A percentile compares a stretch with the other conserved stretches of the same genome.
Conservation (phyloP, 805 yeast species). For the Clavispora santaluciae region DNA sequence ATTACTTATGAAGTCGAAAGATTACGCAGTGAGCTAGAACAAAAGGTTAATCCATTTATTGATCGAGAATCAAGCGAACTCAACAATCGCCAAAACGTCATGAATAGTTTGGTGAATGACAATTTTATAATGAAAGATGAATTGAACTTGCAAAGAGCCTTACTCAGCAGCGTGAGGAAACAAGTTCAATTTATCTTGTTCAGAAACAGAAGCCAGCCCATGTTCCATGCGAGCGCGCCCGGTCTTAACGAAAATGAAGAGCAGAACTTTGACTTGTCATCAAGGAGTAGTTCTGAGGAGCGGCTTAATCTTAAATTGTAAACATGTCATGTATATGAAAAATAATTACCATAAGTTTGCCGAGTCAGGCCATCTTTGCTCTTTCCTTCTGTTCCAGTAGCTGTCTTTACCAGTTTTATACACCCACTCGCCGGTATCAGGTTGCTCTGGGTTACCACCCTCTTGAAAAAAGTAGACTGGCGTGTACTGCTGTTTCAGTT, state of each 20-base stretch:
- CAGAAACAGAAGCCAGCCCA: constrained; percentile 22
- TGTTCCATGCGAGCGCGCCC: background rate
- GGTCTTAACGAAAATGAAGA: background rate
- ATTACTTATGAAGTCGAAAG: constrained; percentile 42
- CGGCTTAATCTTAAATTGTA: constrained; percentile 7
- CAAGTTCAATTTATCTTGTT: constrained; percentile 47
- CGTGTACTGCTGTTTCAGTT: constrained; percentile 36
- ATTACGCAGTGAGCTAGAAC: constrained; percentile 38
- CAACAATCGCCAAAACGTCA: constrained; percentile 21
- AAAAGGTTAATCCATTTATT: constrained; percentile 32
- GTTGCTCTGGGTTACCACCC: constrained; percentile 23
- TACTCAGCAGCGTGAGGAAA: constrained; percentile 43
- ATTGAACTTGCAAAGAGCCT: constrained; percentile 39
- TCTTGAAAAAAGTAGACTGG: constrained; percentile 63
- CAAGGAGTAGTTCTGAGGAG: constrained; percentile 6
- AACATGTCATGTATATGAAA: background rate
- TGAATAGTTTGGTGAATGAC: constrained; percentile 32
- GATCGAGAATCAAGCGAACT: constrained; percentile 18
- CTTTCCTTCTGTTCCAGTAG: constrained; percentile 78
- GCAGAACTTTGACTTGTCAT: background rate
- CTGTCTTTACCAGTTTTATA: constrained; percentile 52
- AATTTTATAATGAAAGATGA: constrained; percentile 43
- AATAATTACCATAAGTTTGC: constrained; percentile 49
- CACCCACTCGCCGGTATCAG: constrained; percentile 49
- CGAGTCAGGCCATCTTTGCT: constrained; percentile 55